These are phyloP conservation scores for Fusarium humuli DNA, from an alignment of 2,329 filamentous ascomycete genomes.

Conservation along the genomic window DNA sequence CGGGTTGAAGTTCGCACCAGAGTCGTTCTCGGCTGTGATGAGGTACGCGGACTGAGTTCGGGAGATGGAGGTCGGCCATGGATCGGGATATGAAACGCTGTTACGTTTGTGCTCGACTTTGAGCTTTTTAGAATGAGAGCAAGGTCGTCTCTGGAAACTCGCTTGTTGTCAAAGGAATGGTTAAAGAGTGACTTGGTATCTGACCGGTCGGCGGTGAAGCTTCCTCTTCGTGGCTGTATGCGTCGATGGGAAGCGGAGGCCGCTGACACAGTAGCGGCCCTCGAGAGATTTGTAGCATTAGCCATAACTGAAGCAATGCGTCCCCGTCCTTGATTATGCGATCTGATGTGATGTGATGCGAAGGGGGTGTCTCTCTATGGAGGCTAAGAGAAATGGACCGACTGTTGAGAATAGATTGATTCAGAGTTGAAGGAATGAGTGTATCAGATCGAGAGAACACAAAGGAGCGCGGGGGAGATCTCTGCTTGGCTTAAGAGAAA, in stretches of 20 bases:
- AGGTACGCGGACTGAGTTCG: slow-evolving; percentile 54
- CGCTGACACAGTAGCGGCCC: slow-evolving; percentile 43
- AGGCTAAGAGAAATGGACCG: not conserved
- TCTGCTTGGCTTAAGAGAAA: slow-evolving; percentile 37
- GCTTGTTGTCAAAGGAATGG: slow-evolving; percentile 53
- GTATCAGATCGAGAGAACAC: slow-evolving; percentile 7
- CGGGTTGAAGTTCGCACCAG: slow-evolving; percentile 57
- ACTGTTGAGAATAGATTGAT: slow-evolving; percentile 39
- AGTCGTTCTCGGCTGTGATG: slow-evolving; percentile 47
- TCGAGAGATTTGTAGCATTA: slow-evolving; percentile 37
- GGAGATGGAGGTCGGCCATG: slow-evolving; percentile 58
- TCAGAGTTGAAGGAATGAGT: slow-evolving; percentile 21
- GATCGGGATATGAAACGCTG: slow-evolving; percentile 56
- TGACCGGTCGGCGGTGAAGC: slow-evolving; percentile 41
- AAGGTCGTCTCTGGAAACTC: slow-evolving; percentile 60
- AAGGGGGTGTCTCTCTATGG: slow-evolving; percentile 22
- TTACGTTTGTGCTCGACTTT: slow-evolving; percentile 49
- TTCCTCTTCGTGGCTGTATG: slow-evolving; percentile 39
- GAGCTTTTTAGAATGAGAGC: slow-evolving; percentile 47
- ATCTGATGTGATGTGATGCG: slow-evolving; percentile 7
- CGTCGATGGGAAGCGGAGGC: slow-evolving; percentile 18
- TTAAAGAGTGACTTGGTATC: slow-evolving; percentile 29
- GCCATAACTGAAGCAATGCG: slow-evolving; percentile 34
- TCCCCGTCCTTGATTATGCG: slow-evolving; percentile 7
- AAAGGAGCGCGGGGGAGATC: slow-evolving; percentile 30